Percentiles rank a stretch among this genome's conserved stretches.
Evolutionary conservation across 345 rosid species (phyloP).

Genomic region (Mangifera indica): DNA sequence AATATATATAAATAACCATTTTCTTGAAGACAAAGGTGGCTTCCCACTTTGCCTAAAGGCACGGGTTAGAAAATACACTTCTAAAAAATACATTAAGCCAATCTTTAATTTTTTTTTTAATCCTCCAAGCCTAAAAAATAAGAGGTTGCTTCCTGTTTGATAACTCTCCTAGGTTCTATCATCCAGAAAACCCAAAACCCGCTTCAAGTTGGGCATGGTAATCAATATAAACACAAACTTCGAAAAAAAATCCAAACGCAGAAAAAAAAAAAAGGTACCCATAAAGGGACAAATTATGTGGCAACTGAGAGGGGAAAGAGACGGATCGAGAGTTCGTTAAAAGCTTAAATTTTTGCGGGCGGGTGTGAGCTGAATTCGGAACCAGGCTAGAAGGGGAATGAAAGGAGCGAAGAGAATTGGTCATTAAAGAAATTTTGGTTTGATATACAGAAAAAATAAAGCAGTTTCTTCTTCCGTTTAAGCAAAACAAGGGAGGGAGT

Average conservation of each 20-base stretch:
- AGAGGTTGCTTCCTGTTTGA: too few relatives aligned
- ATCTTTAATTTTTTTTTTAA: too few relatives aligned
- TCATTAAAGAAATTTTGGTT: not conserved
- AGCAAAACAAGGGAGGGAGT: too few relatives aligned
- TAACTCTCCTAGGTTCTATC: constrained; percentile 35
- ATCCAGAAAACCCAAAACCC: not conserved
- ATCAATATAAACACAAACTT: not conserved
- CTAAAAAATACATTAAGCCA: too few relatives aligned
- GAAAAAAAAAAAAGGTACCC: not conserved
- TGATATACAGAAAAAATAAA: too few relatives aligned
- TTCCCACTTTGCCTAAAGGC: too few relatives aligned
- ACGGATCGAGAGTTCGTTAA: constrained; percentile 24
- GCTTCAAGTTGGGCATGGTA: not conserved
- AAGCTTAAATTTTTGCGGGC: too few relatives aligned
- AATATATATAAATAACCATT: too few relatives aligned
- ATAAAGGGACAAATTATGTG: constrained; percentile 25
- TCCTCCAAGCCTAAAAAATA: too few relatives aligned
- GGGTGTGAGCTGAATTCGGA: not conserved
- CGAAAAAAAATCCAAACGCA: not conserved
- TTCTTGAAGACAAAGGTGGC: too few relatives aligned
- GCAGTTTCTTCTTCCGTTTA: not conserved
- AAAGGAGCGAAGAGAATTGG: constrained; percentile 10
- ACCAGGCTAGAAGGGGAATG: not conserved
- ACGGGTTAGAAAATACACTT: too few relatives aligned
- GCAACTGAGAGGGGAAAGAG: constrained; percentile 32